Evolutionary conservation across 345 rosid genomes (phyloP).

Genomic region (Mercurialis annua): DNA sequence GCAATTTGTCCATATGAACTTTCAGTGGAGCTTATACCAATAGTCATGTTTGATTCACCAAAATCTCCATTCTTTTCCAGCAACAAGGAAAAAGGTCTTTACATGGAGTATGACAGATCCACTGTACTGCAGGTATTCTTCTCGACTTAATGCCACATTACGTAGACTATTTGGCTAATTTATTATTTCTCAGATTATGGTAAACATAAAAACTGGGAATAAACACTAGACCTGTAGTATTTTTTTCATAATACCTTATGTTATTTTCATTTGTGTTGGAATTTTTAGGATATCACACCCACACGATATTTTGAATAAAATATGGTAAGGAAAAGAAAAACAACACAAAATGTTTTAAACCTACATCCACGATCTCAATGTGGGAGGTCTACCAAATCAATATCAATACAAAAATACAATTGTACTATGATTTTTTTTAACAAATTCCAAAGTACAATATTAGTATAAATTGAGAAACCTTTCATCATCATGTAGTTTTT

Average conservation of each 20-base stretch:
- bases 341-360: no score
- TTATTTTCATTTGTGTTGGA: not conserved
- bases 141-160: not conserved
- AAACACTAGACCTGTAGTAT: not conserved
- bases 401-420: no score
- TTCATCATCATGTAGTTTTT: no score
- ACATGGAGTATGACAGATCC: slow-evolving; percentile 91
- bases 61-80: slow-evolving; percentile 39
- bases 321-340: no score
- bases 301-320: no score
- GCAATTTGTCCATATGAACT: slow-evolving; percentile 4
- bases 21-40: slow-evolving; percentile 4
- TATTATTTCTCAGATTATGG: not conserved
- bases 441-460: no score
- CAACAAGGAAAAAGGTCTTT: slow-evolving; percentile 90
- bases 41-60: slow-evolving; percentile 17
- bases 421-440: no score
- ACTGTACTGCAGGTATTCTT: slow-evolving; percentile 73
- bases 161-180: not conserved
- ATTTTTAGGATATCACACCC: no score
- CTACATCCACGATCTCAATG: no score
- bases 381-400: no score
- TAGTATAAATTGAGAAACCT: no score
- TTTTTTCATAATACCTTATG: not conserved
- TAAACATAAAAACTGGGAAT: not conserved